A percentile compares a stretch with the other conserved stretches of the same genome.
phyloP scores from a whole-genome alignment of 345 rosid species.

The Sonneratia alba region DNA sequence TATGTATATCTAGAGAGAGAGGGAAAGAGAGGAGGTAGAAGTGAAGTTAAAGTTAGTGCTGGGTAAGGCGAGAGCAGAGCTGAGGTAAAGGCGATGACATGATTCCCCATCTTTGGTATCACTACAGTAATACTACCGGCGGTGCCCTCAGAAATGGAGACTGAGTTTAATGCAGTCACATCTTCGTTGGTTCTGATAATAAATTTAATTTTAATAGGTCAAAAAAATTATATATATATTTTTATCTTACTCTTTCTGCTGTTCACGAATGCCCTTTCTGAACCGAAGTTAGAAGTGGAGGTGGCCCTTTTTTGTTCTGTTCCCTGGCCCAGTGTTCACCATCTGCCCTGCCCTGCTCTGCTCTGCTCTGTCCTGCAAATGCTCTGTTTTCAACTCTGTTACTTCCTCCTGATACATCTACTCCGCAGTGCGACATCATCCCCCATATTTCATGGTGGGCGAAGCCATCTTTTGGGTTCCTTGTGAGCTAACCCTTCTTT shows the following conservation, averaged over 20 bases:
- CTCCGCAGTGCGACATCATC: background rate
- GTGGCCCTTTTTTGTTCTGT: no score
- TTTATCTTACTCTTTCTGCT: no score
- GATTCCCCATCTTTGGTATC: slow-evolving; percentile 20
- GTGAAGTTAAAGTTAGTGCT: slow-evolving; percentile 5
- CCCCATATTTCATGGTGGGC: background rate
- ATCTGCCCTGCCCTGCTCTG: no score
- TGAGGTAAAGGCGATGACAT: slow-evolving; percentile 8
- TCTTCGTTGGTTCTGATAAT: no score
- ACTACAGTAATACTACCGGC: no score
- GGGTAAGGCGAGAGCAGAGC: slow-evolving; percentile 11
- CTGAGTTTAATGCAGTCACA: background rate
- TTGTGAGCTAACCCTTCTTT: background rate
- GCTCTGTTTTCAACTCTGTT: background rate
- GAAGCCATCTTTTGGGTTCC: background rate
- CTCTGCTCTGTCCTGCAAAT: no score
- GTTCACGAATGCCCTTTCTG: no score
- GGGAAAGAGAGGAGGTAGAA: background rate
- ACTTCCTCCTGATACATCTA: no score
- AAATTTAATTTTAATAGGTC: no score
- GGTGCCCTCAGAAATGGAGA: background rate
- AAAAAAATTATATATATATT: no score
- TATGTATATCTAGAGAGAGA: background rate
- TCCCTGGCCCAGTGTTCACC: no score
- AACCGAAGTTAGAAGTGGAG: no score